Base-by-base conservation (phyloP, 768 basidiomycete species). In the Cystofilobasidium capitatum region DNA sequence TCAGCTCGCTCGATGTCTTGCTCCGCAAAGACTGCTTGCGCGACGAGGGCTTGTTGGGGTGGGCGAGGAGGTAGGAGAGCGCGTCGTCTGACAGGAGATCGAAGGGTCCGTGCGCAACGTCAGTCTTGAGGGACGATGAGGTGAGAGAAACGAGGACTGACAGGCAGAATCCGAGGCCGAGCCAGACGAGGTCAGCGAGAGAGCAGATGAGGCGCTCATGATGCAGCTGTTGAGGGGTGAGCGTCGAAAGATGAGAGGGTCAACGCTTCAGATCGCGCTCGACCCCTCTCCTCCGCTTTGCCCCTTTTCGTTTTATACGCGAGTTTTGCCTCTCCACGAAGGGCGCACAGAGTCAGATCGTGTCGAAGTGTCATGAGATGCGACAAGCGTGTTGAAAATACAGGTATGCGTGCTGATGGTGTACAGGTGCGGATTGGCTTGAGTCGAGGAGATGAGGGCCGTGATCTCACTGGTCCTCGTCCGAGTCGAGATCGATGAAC, bases 21-120 rank as follows among this genome's bases (percentile, higher is more conserved):
- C 26, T 29, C 26, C 31, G 3, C 6, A 9, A 29, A 12, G 51
- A 29, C 51, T 54, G 45, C 47, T 61, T 66, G 17, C 65, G 58
- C 7, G 58, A 36, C 13, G 58, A 58, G 0, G 65, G 57, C 39
- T 47, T 58, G 40, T 55, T 66, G n/a, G 65, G 65, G 31, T 66
- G 65, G 3, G 58, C 45, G 26, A 66, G 60, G 35, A 66, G 65
- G 65, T 51, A 66, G 10, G 65, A 49, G 0, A 66, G 65, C 16
- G 44, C 33, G 47, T 61, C 65, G 65, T 66, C 51, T 55, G 51
- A 2, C 14, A 2, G 16, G 14, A 6, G 26, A 16, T 26, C 5
- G 24, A 20, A 29, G 49, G 6, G 49, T 6, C 3, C 45, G 26
- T 55, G 29, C 29, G 51, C 49, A 5, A 54, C 8, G 26, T 26